Evolutionary conservation across 306 rosid genomes (phyloP).

Genomic region (Gynostemma pentaphyllum): DNA sequence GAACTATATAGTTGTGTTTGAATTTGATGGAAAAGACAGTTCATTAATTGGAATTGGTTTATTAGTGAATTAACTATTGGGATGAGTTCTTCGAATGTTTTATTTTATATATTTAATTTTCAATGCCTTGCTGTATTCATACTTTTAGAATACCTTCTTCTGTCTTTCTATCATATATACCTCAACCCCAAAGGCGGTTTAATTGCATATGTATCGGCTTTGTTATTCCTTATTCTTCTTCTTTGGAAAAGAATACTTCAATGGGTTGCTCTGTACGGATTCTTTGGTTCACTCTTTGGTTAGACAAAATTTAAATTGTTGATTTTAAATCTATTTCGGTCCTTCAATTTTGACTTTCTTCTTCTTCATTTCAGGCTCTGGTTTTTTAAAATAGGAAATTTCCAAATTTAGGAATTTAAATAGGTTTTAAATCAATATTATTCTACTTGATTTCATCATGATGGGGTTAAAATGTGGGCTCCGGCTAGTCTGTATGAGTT

Average conservation of each 20-base stretch:
- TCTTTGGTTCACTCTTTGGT: too few relatives aligned
- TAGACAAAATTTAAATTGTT: too few relatives aligned
- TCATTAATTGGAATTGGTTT: not conserved
- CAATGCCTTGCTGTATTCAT: not conserved
- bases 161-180: not conserved
- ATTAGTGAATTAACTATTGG: slow-evolving; percentile 6
- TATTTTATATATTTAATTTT: not conserved
- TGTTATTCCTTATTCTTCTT: not conserved
- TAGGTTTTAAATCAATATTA: too few relatives aligned
- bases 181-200: not conserved
- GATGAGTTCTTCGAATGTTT: not conserved
- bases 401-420: too few relatives aligned
- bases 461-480: too few relatives aligned
- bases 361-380: too few relatives aligned
- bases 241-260: not conserved
- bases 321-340: too few relatives aligned
- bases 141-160: not conserved
- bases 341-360: too few relatives aligned
- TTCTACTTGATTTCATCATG: too few relatives aligned
- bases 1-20: slow-evolving; percentile 9
- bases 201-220: not conserved
- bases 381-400: too few relatives aligned
- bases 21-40: not conserved
- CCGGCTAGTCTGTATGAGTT: too few relatives aligned
- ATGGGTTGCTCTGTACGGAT: not conserved